These are phyloP conservation scores for Ogataea chonburiensis DNA, from an alignment of 805 yeast species.

Conservation along the genomic window DNA sequence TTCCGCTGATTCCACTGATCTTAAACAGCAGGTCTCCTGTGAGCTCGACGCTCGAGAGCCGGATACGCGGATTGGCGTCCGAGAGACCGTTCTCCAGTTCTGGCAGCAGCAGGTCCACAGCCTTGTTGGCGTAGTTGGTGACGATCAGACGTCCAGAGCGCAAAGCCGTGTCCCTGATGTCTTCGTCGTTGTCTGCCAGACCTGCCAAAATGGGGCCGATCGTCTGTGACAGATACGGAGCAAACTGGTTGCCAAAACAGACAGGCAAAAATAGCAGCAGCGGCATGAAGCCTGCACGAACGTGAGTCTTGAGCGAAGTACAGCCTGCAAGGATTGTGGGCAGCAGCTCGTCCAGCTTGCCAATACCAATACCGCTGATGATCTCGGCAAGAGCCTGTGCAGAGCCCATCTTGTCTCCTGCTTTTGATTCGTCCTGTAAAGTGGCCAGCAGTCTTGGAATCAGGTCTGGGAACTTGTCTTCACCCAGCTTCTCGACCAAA, in stretches of 20 bases:
- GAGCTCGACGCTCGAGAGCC: slow-evolving; percentile 90
- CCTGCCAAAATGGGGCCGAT: slow-evolving; percentile 93
- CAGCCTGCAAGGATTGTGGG: slow-evolving; percentile 79
- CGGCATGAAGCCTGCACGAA: slow-evolving; percentile 93
- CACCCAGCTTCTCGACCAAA: slow-evolving; percentile 93
- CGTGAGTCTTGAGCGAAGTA: slow-evolving; percentile 58
- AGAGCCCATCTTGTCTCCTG: slow-evolving; percentile 93
- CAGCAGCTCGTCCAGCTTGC: slow-evolving; percentile 82
- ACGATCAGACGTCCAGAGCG: slow-evolving; percentile 92
- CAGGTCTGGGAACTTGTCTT: slow-evolving; percentile 89
- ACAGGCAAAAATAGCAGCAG: slow-evolving; percentile 86
- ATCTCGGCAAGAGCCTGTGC: slow-evolving; percentile 97
- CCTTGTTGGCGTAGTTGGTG: slow-evolving; percentile 84
- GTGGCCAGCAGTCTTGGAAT: slow-evolving; percentile 77
- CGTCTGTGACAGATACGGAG: slow-evolving; percentile 81
- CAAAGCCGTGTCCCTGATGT: slow-evolving; percentile 82
- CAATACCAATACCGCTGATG: slow-evolving; percentile 83
- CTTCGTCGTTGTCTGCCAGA: slow-evolving; percentile 85
- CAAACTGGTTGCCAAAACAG: slow-evolving; percentile 87
- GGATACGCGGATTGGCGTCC: slow-evolving; percentile 78
- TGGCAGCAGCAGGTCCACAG: slow-evolving; percentile 89
- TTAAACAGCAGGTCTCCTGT: slow-evolving; percentile 94
- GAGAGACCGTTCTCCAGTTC: slow-evolving; percentile 89
- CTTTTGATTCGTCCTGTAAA: slow-evolving; percentile 69
- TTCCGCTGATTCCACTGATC: slow-evolving; percentile 85